Evolutionary conservation across 768 basidiomycete species (phyloP).

Genomic region (Rossbeevera mucosa): DNA sequence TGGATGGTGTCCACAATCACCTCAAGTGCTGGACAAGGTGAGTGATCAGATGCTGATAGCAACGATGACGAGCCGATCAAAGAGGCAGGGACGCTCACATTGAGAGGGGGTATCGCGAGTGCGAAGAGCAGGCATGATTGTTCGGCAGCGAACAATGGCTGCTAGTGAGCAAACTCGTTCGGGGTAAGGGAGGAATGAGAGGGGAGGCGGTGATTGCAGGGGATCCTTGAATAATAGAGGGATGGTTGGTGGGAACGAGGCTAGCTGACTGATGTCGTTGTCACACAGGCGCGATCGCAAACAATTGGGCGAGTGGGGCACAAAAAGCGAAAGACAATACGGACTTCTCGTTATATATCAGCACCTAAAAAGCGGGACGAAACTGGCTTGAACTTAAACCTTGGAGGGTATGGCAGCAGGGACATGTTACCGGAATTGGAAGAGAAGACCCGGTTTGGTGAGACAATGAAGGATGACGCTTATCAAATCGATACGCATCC

Average conservation of each 20-base stretch:
- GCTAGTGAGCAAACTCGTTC: conserved; percentile 34
- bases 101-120: conserved; percentile 68
- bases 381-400: conserved; percentile 36
- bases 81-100: conserved; percentile 30
- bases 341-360: conserved; percentile 50
- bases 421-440: conserved; percentile 18
- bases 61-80: conserved; percentile 2
- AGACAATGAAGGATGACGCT: conserved; percentile 34
- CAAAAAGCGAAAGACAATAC: conserved; percentile 56
- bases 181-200: conserved; percentile 32
- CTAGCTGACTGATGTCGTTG: conserved; percentile 45
- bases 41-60: conserved; percentile 10
- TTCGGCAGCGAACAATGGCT: conserved; percentile 33
- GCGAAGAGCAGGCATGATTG: conserved; percentile 75
- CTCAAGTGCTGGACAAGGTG: conserved; percentile 55
- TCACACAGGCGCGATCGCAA: conserved; percentile 41
- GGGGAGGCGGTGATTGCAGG: conserved; percentile 14
- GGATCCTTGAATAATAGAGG: conserved; percentile 37
- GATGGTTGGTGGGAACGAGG: conserved; percentile 39
- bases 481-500: conserved; percentile 30
- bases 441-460: conserved; percentile 23
- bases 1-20: conserved; percentile 63
- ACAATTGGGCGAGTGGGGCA: conserved; percentile 68
- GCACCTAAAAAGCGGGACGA: conserved; percentile 23
- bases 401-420: conserved; percentile 20